Percentiles rank a stretch among this genome's conserved stretches.
Conservation (phyloP, 345 rosid genomes). For the Cochlearia excelsa region DNA sequence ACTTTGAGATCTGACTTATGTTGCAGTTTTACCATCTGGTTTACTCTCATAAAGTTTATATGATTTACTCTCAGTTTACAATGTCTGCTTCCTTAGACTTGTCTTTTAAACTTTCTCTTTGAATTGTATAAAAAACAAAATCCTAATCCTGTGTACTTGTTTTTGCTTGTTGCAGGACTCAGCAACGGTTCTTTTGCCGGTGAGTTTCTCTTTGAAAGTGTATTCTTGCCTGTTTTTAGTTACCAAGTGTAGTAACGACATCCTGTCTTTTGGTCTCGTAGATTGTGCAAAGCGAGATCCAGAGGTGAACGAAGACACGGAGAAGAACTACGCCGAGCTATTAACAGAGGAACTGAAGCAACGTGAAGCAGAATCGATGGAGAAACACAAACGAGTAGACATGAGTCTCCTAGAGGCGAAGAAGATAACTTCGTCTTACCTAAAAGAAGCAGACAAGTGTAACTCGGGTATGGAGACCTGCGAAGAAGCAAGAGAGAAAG, state of each 20-base stretch:
- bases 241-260: not conserved
- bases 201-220: conserved; percentile 34
- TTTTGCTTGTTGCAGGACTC: conserved; percentile 51
- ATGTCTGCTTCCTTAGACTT: not conserved
- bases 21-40: conserved; percentile 8
- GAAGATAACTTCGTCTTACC: conserved; percentile 86
- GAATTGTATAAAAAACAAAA: not conserved
- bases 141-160: conserved; percentile 4
- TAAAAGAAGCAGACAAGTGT: conserved; percentile 98
- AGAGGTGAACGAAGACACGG: conserved; percentile 79
- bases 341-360: conserved; percentile 75
- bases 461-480: conserved; percentile 98
- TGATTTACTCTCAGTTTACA: not conserved
- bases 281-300: conserved; percentile 88
- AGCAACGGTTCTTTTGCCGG: conserved; percentile 65
- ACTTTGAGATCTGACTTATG: not conserved
- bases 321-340: conserved; percentile 76
- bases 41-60: not conserved
- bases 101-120: not conserved
- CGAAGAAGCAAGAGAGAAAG: conserved; percentile 91
- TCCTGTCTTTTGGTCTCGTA: conserved; percentile 20
- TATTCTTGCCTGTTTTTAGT: not conserved
- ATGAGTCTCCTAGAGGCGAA: conserved; percentile 91
- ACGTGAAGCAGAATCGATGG: conserved; percentile 70
- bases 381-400: conserved; percentile 73